phyloP scores from a whole-genome alignment of 352 stramenopile species.

The Globisporangium radiosum region DNA sequence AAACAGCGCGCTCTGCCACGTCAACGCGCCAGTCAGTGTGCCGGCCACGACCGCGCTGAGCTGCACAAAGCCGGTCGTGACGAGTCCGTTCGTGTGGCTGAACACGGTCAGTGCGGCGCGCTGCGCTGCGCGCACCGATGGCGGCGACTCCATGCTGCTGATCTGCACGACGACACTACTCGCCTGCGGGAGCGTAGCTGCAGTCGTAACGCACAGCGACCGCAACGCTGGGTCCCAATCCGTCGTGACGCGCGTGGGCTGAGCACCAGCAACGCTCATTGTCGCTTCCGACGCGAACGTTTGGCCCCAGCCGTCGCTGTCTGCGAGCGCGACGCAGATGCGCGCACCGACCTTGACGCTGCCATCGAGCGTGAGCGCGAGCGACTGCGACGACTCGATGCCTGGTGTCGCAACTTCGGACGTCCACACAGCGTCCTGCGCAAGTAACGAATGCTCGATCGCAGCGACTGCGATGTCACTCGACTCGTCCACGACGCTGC shows the following conservation, averaged over 20 bases:
- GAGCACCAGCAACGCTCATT: slow-evolving; percentile 6
- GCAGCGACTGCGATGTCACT: slow-evolving; percentile 31
- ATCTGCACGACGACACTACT: slow-evolving; percentile 30
- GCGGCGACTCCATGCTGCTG: slow-evolving; percentile 36
- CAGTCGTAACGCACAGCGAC: slow-evolving; percentile 23
- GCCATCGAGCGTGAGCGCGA: slow-evolving; percentile 34
- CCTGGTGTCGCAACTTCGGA: slow-evolving; percentile 38
- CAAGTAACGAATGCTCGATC: slow-evolving; percentile 26
- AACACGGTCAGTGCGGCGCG: slow-evolving; percentile 17
- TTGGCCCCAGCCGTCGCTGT: slow-evolving; percentile 26
- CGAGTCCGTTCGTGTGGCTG: slow-evolving; percentile 40
- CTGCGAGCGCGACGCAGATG: slow-evolving; percentile 28
- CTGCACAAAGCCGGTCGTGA: slow-evolving; percentile 31
- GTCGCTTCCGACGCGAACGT: slow-evolving; percentile 22
- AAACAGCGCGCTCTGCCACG: slow-evolving; percentile 38
- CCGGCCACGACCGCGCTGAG: slow-evolving; percentile 32
- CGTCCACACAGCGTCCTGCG: slow-evolving; percentile 21
- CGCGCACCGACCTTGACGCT: slow-evolving; percentile 27
- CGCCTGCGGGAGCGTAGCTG: slow-evolving; percentile 25
- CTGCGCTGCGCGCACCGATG: slow-evolving; percentile 24
- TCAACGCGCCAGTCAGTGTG: slow-evolving; percentile 25
- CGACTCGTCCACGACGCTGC: slow-evolving; percentile 41
- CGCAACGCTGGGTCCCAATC: slow-evolving; percentile 10
- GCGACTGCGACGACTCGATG: slow-evolving; percentile 35
- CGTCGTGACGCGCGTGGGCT: slow-evolving; percentile 4